These are phyloP conservation scores for Collybiopsis confluens DNA, from an alignment of 768 basidiomycete species.

Conservation along the genomic window DNA sequence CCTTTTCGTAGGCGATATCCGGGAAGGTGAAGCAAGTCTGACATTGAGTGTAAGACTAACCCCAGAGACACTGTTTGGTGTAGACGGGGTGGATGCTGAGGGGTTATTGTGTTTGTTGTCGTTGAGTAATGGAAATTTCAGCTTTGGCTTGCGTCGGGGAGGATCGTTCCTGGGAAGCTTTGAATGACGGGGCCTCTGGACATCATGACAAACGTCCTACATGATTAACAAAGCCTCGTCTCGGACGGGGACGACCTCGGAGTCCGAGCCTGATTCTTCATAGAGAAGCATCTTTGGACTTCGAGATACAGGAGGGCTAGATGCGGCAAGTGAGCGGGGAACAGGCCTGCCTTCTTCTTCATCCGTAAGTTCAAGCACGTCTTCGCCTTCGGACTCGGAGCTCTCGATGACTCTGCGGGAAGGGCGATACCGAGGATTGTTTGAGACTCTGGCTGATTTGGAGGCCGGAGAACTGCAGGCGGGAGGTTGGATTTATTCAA, in stretches of 20 bases:
- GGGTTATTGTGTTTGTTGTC: conserved; percentile 9
- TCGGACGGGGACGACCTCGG: background rate
- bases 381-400: conserved; percentile 26
- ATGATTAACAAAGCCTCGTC: conserved; percentile 28
- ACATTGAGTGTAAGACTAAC: background rate
- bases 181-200: background rate
- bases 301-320: background rate
- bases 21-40: background rate
- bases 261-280: conserved; percentile 5
- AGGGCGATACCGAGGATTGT: conserved; percentile 12
- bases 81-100: background rate
- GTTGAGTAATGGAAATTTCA: conserved; percentile 22
- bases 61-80: background rate
- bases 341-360: background rate
- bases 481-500: background rate
- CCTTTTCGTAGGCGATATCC: conserved; percentile 16
- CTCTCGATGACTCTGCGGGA: conserved; percentile 30
- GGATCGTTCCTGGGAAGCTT: conserved; percentile 38
- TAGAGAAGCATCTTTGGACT: conserved; percentile 5
- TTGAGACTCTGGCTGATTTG: conserved; percentile 1
- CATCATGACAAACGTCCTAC: conserved; percentile 21
- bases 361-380: conserved; percentile 18
- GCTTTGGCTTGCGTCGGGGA: conserved; percentile 38
- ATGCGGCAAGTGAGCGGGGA: background rate
- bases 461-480: background rate